Evolutionary conservation across 2,329 filamentous ascomycete species (phyloP), one percentile per base, ranked within the genome.

Genomic region (Xylaria sp.): DNA sequence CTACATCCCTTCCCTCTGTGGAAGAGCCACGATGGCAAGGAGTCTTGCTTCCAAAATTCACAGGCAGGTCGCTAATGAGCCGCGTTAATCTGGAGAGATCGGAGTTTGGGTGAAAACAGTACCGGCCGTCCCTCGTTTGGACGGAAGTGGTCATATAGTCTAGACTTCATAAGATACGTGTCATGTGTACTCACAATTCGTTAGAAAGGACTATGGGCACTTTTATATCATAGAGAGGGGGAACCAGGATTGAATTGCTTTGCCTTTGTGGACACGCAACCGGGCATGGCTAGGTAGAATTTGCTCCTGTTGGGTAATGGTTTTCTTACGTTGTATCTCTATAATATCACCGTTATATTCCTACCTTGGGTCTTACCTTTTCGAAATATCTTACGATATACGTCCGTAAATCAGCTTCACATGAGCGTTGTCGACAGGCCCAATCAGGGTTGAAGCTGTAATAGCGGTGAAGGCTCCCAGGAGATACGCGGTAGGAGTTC

Each of bases 141-240:
- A 61, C 37, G 10, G 46, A 15, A 28, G 28, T 44, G 59, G 48
- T 46, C 25, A 28, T 20, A 13, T 46, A 25, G 39, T 52, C 28
- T 28, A n/a, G 25, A 60, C 23, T 62, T 51, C 57, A 39, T 34
- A 37, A n/a, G 20, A 50, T 37, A 63, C 50, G 55, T 70, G 48
- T 37, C 41, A 51, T 56, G 56, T 67, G 55, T 67, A 64, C 50
- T 34, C 55, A 60, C 56, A 58, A 58, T 58, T 57, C 57, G 41
- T 65, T 70, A 70, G 65, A 67, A 64, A 48, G 65, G 64, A 57
- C 41, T 56, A 28, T 13, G 51, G 64, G 59, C 59, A 20, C 59
- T 59, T 15, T 51, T 37, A 70, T 54, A 55, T 57, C 44, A 68
- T 70, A 70, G 68, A 70, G 20, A 34, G 59, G 54, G 54, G 52